A percentile compares a stretch with the other conserved stretches of the same genome.
Evolutionary conservation across 495 filamentous ascomycete species (phyloP).

Genomic region (Pseudoneurospora amorphoporcata): DNA sequence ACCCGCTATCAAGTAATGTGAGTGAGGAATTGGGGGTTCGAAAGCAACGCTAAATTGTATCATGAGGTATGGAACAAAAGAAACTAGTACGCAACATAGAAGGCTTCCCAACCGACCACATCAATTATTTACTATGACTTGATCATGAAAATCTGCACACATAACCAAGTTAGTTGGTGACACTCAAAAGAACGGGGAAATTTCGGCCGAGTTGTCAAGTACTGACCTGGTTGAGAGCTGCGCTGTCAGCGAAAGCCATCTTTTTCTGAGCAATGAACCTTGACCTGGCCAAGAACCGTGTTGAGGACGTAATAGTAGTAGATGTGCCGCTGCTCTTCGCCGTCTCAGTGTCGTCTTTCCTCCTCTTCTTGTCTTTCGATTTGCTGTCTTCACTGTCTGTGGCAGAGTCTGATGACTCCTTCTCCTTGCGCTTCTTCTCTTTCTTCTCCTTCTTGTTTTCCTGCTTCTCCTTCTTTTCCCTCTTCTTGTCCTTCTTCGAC

Average conservation of each 20-base stretch:
- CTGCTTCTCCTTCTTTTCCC: conserved; percentile 26
- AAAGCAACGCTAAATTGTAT: background rate
- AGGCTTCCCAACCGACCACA: background rate
- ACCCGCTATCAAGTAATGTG: background rate
- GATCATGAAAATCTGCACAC: conserved; percentile 60
- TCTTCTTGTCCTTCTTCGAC: conserved; percentile 22
- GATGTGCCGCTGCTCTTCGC: conserved; percentile 21
- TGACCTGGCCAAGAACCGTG: conserved; percentile 53
- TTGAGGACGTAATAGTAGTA: conserved; percentile 33
- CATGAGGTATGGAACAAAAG: background rate
- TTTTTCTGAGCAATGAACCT: conserved; percentile 72
- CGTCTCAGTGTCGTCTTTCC: conserved; percentile 14
- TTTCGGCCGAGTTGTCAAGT: background rate
- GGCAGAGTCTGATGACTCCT: conserved; percentile 19
- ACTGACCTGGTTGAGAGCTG: conserved; percentile 66
- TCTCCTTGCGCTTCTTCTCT: conserved; percentile 34
- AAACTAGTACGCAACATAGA: background rate
- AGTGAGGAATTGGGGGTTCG: background rate
- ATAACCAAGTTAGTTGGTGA: conserved; percentile 23
- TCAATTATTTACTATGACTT: conserved; percentile 31
- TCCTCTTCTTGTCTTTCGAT: conserved; percentile 17
- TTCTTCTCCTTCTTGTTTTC: conserved; percentile 34
- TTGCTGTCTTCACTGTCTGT: conserved; percentile 11
- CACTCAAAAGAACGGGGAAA: background rate
- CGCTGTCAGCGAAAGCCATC: conserved; percentile 57